Conservation (phyloP, 805 yeast species). For the Brettanomyces anomalus region DNA sequence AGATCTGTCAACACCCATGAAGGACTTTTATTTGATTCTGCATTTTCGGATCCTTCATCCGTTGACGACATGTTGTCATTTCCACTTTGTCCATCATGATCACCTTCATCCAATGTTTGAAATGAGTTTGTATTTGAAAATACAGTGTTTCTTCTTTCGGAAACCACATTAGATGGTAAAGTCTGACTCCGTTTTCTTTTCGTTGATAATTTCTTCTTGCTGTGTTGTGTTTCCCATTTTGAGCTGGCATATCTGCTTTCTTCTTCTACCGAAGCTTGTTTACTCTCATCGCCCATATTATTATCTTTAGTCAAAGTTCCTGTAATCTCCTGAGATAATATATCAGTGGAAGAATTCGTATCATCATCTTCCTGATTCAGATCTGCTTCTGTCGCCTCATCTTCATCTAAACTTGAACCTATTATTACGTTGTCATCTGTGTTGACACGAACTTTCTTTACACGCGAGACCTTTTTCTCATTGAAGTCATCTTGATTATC, state of each 20-base stretch:
- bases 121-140: neutral
- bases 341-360: too few relatives aligned
- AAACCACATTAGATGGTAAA: constrained; percentile 6
- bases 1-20: constrained; percentile 61
- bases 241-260: constrained; percentile 2
- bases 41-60: neutral
- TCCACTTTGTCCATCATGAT: neutral
- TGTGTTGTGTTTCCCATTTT: constrained; percentile 3
- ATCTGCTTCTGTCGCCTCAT: neutral
- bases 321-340: neutral
- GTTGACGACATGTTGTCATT: neutral
- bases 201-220: constrained; percentile 1
- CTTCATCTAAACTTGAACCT: too few relatives aligned
- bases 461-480: too few relatives aligned
- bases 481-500: too few relatives aligned
- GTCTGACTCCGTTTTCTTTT: constrained; percentile 17
- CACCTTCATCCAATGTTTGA: neutral
- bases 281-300: too few relatives aligned
- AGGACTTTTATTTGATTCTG: constrained; percentile 25
- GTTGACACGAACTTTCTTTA: too few relatives aligned
- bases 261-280: too few relatives aligned
- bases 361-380: too few relatives aligned
- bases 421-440: too few relatives aligned
- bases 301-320: too few relatives aligned
- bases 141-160: neutral